Evolutionary conservation across 1,284 basidiomycete genomes (phyloP), one percentile per base, ranked within the genome.

Genomic region (Cryptococcus sp.): DNA sequence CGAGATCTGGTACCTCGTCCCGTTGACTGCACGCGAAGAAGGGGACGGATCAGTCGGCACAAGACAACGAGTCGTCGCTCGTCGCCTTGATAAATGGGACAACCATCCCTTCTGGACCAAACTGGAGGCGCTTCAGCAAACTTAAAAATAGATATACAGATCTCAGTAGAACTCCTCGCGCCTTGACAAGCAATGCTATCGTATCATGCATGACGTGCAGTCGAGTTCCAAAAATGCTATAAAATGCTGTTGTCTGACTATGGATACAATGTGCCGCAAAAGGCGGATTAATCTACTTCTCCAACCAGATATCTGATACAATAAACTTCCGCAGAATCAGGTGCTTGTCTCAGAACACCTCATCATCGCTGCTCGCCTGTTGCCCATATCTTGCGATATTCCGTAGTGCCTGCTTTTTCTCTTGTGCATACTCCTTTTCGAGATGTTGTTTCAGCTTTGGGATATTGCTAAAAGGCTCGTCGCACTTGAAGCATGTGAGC

Each of bases 401-500:
- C 38, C 60, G 47, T 37, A 62, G 85, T 82, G 80, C 80, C 51
- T 60, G 56, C 52, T 57, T 63, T 55, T 67, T 70, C 61, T 66
- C 61, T 48, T 61, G 46, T 47, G 52, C 57, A 53, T 74, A 76
- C 66, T 75, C 75, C 55, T 74, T 69, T 53, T 70, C 73, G 50
- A 78, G 60, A 64, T 75, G 76, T 11, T 72, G 71, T 72, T 93
- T 94, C 39, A 97, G 80, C 46, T 80, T 77, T 0, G 91, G 91
- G 55, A 96, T 89, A 56, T 86, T 91, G 66, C 83, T 85, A 73
- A 86, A 82, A 39, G 77, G 74, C 48, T 81, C 76, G 29, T 81
- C 77, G 73, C 89, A 92, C 56, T 81, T 83, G 78, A 86, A 88
- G 70, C 92, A 93, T 6, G 75, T 68, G 5, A 96, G 81, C 43